phyloP scores from a whole-genome alignment of 352 stramenopile species.

The Globisporangium carolinianum region DNA sequence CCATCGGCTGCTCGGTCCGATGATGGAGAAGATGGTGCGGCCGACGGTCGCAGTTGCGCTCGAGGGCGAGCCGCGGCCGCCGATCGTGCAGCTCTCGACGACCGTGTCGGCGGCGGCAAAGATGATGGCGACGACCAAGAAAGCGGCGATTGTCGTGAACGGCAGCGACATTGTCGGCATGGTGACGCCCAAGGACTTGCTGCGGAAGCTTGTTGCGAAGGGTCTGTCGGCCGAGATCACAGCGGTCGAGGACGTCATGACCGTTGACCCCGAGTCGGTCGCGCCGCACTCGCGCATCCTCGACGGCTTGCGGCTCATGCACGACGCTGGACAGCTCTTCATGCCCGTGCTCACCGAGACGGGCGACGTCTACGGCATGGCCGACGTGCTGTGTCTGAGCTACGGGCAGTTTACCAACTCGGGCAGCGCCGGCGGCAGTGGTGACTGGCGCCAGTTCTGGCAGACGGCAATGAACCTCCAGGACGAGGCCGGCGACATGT shows the following conservation, averaged over 20 bases:
- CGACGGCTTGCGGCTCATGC: conserved; percentile 78
- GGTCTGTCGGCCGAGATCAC: conserved; percentile 66
- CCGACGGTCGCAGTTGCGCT: conserved; percentile 77
- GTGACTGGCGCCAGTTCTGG: conserved; percentile 87
- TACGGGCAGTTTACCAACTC: conserved; percentile 85
- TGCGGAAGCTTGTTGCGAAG: conserved; percentile 84
- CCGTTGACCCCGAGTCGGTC: conserved; percentile 70
- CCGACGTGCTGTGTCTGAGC: conserved; percentile 81
- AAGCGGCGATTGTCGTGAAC: conserved; percentile 76
- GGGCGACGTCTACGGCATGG: conserved; percentile 83
- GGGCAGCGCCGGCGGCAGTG: conserved; percentile 42
- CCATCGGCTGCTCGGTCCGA: conserved; percentile 67
- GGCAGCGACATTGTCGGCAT: conserved; percentile 72
- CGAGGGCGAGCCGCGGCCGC: conserved; percentile 74
- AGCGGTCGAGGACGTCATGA: conserved; percentile 83
- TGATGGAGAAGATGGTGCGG: conserved; percentile 88
- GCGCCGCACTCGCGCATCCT: conserved; percentile 72
- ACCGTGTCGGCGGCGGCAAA: conserved; percentile 67
- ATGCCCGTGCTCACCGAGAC: conserved; percentile 75
- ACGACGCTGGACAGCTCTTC: conserved; percentile 79
- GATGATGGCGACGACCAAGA: conserved; percentile 82
- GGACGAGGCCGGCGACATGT: conserved; percentile 71
- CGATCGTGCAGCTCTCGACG: conserved; percentile 67
- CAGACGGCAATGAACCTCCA: conserved; percentile 84
- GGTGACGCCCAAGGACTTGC: conserved; percentile 80